Conservation (phyloP, 2,329 filamentous ascomycete species). For the Aureobasidium lini region DNA sequence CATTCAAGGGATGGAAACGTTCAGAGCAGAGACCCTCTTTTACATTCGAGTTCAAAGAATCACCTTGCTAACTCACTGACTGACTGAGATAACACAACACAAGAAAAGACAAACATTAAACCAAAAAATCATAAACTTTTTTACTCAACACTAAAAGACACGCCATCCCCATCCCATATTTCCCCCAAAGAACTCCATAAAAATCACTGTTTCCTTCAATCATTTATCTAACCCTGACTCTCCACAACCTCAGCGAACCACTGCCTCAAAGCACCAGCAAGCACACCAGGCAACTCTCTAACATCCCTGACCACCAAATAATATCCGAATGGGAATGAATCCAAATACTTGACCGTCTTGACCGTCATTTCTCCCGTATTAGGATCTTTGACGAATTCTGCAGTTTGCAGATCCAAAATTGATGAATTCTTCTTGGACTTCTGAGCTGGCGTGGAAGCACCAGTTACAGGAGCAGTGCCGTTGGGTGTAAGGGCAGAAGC, state of each 20-base stretch:
- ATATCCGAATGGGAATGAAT: constrained; percentile 94
- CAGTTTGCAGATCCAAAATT: constrained; percentile 83
- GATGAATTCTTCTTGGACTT: constrained; percentile 44
- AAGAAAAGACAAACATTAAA: too few species aligned
- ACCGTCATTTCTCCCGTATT: constrained; percentile 57
- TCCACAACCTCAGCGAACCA: constrained; percentile 78
- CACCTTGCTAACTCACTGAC: too few species aligned
- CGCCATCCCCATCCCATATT: too few species aligned
- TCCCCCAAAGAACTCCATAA: too few species aligned
- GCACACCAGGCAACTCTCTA: constrained; percentile 77
- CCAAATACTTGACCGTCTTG: constrained; percentile 82
- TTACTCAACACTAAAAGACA: too few species aligned
- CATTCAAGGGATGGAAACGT: too few species aligned
- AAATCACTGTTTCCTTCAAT: not conserved
- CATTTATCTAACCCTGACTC: constrained; percentile 2
- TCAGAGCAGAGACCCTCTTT: too few species aligned
- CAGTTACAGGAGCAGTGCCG: not conserved
- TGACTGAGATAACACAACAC: too few species aligned
- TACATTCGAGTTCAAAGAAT: too few species aligned
- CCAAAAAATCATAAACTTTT: too few species aligned
- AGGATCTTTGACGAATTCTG: constrained; percentile 65
- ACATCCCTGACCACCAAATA: constrained; percentile 92
- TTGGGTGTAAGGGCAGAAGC: not conserved
- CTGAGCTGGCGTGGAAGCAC: constrained; percentile 19
- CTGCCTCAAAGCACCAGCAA: constrained; percentile 82